Evolutionary conservation across 1,139 yeast species (phyloP), one percentile per base, ranked within the genome.

Genomic region (Groenewaldozyma auringiensis): DNA sequence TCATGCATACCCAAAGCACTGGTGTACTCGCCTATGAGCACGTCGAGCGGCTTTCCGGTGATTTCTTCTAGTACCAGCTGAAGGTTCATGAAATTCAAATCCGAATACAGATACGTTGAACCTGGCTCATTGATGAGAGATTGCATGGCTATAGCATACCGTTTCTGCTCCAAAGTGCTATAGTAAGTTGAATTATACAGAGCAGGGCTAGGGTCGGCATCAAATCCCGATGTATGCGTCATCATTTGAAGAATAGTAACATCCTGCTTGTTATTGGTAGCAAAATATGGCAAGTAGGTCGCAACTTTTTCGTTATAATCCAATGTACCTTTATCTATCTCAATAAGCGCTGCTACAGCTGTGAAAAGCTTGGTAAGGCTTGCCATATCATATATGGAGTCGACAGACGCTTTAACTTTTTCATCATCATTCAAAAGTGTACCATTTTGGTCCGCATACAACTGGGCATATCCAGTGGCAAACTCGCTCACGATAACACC

Each of bases 141-240:
- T 22, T 39, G 37, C 44, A 38, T 42, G 35, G 44, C 37, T n/a
- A 42, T 41, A 2, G 46, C 51, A 17, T 36, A 29, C n/a, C 42
- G 42, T 13, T 49, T 43, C 38, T 47, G 40, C 22, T 36, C 36
- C 13, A 32, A 13, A 16, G 37, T 37, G 17, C n/a, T 4, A 11
- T 13, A 3, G 9, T 34, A 18, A 21, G 39, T 35, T 6, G 42
- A 41, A 22, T 35, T 38, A 17, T 38, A 25, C 21, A 50, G 42
- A 13, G 41, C 21, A 3, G 53, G 53, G 16, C 31, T 29, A 11
- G 55, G 55, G 20, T 51, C 53, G 14, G 52, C 45, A 16, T 49
- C 48, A 25, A 50, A 51, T 13, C 55, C 55, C 31, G 47, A 41
- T n/a, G 53, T 51, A 44, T 52, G 55, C 3, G 55, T 52, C 44